Evolutionary conservation across 2,329 filamentous ascomycete species (phyloP).

Genomic region (Arthrocladium fulminans): DNA sequence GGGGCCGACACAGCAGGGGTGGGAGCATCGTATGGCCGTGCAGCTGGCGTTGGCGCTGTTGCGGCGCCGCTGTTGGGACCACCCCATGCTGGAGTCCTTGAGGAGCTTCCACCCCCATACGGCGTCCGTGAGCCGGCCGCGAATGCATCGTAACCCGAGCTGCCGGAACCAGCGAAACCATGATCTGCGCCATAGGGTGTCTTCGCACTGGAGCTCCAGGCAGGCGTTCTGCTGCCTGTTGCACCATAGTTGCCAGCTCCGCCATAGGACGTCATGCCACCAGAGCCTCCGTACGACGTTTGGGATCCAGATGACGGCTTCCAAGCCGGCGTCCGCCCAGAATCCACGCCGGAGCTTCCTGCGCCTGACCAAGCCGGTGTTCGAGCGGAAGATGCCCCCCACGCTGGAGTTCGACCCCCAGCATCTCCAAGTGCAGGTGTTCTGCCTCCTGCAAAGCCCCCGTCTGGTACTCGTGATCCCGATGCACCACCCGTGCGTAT

Average conservation of each 20-base stretch:
- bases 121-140: slow-evolving; percentile 68
- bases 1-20: slow-evolving; percentile 62
- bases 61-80: slow-evolving; percentile 16
- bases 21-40: slow-evolving; percentile 58
- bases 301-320: slow-evolving; percentile 50
- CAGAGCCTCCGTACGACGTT: slow-evolving; percentile 49
- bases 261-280: slow-evolving; percentile 72
- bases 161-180: slow-evolving; percentile 51
- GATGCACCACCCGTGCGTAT: slow-evolving; percentile 25
- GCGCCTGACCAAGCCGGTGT: slow-evolving; percentile 16
- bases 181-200: slow-evolving; percentile 49
- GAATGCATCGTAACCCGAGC: slow-evolving; percentile 61
- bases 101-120: slow-evolving; percentile 54
- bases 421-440: slow-evolving; percentile 54
- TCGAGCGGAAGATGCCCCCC: slow-evolving; percentile 44
- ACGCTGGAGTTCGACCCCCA: slow-evolving; percentile 49
- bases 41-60: slow-evolving; percentile 26
- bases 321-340: slow-evolving; percentile 44
- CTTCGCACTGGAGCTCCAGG: slow-evolving; percentile 64
- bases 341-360: slow-evolving; percentile 18
- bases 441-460: slow-evolving; percentile 60
- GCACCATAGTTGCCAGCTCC: slow-evolving; percentile 31
- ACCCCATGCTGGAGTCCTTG: slow-evolving; percentile 40
- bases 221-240: slow-evolving; percentile 52
- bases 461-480: slow-evolving; percentile 33